A percentile compares a stretch with the other conserved stretches of the same genome.
phyloP scores from a whole-genome alignment of 805 yeast species.

The Diddensiella caesifluorescens region DNA sequence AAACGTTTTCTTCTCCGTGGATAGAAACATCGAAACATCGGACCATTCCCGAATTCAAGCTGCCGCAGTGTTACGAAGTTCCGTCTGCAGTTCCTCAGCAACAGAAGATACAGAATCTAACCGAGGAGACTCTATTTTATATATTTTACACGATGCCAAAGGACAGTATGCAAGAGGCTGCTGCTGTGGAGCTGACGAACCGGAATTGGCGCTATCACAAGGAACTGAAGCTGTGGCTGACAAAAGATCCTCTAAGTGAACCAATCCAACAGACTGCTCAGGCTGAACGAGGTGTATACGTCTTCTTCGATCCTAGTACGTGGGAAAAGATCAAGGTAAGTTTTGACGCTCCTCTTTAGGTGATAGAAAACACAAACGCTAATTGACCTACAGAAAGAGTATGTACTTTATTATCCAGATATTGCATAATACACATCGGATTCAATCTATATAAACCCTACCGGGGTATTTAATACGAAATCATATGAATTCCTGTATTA shows the following conservation, averaged over 20 bases:
- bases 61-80: slow-evolving; percentile 54
- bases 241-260: slow-evolving; percentile 86
- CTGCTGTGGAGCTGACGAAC: slow-evolving; percentile 82
- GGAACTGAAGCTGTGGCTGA: slow-evolving; percentile 92
- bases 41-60: slow-evolving; percentile 75
- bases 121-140: slow-evolving; percentile 89
- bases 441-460: slow-evolving; percentile 1
- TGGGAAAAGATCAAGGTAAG: slow-evolving; percentile 86
- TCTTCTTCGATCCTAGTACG: slow-evolving; percentile 89
- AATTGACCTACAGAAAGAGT: slow-evolving; percentile 40
- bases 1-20: slow-evolving; percentile 89
- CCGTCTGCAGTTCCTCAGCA: slow-evolving; percentile 41
- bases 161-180: slow-evolving; percentile 88
- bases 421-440: slow-evolving; percentile 53
- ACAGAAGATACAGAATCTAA: slow-evolving; percentile 46
- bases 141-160: slow-evolving; percentile 91
- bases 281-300: slow-evolving; percentile 88
- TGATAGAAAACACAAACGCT: neutral
- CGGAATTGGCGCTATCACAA: slow-evolving; percentile 98
- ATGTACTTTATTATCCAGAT: slow-evolving; percentile 54
- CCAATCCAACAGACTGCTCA: slow-evolving; percentile 77
- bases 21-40: slow-evolving; percentile 83
- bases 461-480: neutral
- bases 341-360: neutral
- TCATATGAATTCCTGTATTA: too few species aligned